These are phyloP conservation scores for Solanum clarkiae DNA, from an alignment of 257 asterid species.

Conservation along the genomic window DNA sequence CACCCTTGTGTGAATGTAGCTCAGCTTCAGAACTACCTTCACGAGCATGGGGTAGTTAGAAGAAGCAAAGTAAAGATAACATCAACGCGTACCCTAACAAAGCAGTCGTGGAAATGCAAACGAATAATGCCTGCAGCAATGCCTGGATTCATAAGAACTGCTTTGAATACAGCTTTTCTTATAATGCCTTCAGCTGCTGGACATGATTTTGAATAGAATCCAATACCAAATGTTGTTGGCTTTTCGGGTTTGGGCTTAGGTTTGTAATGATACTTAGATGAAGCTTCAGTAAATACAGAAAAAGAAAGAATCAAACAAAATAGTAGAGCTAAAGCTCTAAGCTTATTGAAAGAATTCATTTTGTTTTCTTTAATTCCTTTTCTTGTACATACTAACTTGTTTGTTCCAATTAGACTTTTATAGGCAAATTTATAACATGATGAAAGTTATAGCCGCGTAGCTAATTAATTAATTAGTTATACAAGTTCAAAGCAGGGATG, in stretches of 20 bases:
- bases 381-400: neutral
- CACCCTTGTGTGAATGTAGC: too few species aligned
- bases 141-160: neutral
- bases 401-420: neutral
- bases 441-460: neutral
- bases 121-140: neutral
- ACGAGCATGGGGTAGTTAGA: neutral
- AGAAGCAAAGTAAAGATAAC: neutral
- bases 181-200: neutral
- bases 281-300: neutral
- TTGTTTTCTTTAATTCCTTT: neutral
- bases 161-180: neutral
- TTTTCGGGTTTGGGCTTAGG: neutral
- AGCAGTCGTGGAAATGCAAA: slow-evolving; percentile 5
- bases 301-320: neutral
- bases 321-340: neutral
- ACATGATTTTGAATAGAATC: slow-evolving; percentile 1
- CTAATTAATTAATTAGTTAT: neutral
- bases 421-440: neutral
- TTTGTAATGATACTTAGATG: neutral
- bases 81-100: neutral
- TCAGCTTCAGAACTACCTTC: too few species aligned
- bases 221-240: neutral
- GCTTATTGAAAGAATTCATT: neutral
- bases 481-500: neutral